Conservation (phyloP, 2,329 filamentous ascomycete species). For the Phoma herbarum region DNA sequence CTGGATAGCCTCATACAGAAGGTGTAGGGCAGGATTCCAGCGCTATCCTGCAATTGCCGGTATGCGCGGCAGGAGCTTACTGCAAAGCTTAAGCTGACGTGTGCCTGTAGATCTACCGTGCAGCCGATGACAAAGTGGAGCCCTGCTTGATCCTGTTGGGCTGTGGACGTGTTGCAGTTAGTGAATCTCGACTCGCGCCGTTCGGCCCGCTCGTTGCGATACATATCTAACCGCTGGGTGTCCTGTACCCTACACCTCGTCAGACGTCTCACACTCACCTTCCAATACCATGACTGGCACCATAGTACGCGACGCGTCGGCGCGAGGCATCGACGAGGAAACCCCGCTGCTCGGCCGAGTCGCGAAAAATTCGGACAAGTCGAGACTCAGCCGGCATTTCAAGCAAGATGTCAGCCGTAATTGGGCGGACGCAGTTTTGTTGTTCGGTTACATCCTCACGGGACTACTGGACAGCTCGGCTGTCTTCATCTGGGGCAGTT, state of each 20-base stretch:
- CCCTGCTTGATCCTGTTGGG: constrained; percentile 13
- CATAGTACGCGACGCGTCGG: constrained; percentile 17
- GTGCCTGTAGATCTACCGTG: constrained; percentile 23
- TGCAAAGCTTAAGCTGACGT: constrained; percentile 35
- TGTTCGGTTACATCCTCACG: constrained; percentile 79
- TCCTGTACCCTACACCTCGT: constrained; percentile 15
- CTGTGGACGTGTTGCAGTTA: background rate
- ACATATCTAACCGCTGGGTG: constrained; percentile 17
- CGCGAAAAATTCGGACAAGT: constrained; percentile 33
- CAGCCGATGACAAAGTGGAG: constrained; percentile 1
- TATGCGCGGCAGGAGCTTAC: constrained; percentile 27
- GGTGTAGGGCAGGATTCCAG: constrained; percentile 4
- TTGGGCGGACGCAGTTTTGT: constrained; percentile 72
- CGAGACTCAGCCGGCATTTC: constrained; percentile 46
- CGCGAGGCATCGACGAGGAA: constrained; percentile 38
- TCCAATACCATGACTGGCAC: constrained; percentile 15
- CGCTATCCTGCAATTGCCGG: constrained; percentile 44
- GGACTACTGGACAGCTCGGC: constrained; percentile 79
- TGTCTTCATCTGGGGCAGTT: constrained; percentile 79
- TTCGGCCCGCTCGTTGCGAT: constrained; percentile 11
- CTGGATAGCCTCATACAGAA: constrained; percentile 9
- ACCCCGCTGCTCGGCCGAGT: constrained; percentile 44
- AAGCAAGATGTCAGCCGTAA: constrained; percentile 65
- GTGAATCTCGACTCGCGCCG: constrained; percentile 8
- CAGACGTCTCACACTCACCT: constrained; percentile 6